Base-by-base conservation (phyloP, 2,329 filamentous ascomycete species). In the Hypoxylon sp. region DNA sequence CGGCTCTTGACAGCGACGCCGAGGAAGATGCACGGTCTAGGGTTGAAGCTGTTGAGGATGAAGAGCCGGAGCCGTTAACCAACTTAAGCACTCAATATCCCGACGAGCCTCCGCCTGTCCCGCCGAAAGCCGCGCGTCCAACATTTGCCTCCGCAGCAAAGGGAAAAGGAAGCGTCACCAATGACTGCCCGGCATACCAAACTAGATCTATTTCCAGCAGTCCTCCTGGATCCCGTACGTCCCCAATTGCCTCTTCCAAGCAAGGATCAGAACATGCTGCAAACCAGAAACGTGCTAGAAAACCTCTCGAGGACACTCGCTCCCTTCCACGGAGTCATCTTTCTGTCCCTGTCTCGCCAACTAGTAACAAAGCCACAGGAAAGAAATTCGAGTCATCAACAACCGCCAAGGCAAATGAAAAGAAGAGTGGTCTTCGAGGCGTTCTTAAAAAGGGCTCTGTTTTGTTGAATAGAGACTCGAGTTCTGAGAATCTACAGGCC, bases 381-480 rank as follows among this genome's bases (percentile, higher is more conserved):
- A 81, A 80, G 52, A 81, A 75, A 55, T 42, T 80, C 64, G 75
- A 59, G 58, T 48, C 55, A 51, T 33, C 52, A 50, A 47, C 53
- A n/a, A 70, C 48, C 37, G 22, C n/a, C 6, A 80, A 76, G 26
- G 26, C 71, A 0, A 54, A 64, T 9, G 85, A 87, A 51, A 87
- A 84, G 73, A 86, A 79, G 66, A 74, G 77, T 0, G 78, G 83
- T 0, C 76, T 89, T 46, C 84, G 85, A 37, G 83, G 84, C 59
- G 87, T 82, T 3, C 76, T 90, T n/a, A 86, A 81, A 61, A 86
- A 85, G 62, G 81, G 85, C 2, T 79, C 84, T 5, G 80, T 80
- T 22, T 77, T 88, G 0, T 84, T 85, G 77, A 83, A 79, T 59
- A 87, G 84, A 55, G 85, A 88, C n/a, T 70, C 78, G 0, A 71